These are phyloP conservation scores for Amanita rimosa DNA, from an alignment of 768 basidiomycete genomes.

Conservation along the genomic window DNA sequence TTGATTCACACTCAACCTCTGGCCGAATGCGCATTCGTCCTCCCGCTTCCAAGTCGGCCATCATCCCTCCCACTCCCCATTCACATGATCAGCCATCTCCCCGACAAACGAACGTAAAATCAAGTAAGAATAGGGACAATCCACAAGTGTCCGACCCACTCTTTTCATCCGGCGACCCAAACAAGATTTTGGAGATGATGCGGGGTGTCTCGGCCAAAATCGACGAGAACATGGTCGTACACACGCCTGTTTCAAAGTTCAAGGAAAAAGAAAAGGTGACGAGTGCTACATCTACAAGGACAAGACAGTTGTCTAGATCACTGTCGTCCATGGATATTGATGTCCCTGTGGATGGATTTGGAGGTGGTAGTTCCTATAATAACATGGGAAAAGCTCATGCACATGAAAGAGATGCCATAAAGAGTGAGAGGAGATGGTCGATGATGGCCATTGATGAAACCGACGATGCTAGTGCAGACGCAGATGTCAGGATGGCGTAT, in stretches of 20 bases:
- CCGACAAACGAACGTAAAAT: not conserved
- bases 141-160: not conserved
- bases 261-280: not conserved
- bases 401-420: not conserved
- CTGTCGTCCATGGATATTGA: not conserved
- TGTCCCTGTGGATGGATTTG: not conserved
- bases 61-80: not conserved
- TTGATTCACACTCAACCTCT: not conserved
- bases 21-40: not conserved
- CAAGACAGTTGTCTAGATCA: not conserved
- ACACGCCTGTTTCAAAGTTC: not conserved
- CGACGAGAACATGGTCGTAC: not conserved
- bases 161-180: not conserved
- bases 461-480: not conserved
- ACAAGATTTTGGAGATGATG: constrained; percentile 3
- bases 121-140: too few relatives aligned
- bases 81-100: not conserved
- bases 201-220: constrained; percentile 4
- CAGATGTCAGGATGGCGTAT: constrained; percentile 3
- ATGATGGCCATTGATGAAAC: not conserved
- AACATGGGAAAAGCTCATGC: not conserved
- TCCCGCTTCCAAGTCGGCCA: not conserved
- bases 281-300: not conserved
- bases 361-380: not conserved
- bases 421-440: not conserved